Evolutionary conservation across 208 protist species (phyloP).

Genomic region (Angomonas deanei): DNA sequence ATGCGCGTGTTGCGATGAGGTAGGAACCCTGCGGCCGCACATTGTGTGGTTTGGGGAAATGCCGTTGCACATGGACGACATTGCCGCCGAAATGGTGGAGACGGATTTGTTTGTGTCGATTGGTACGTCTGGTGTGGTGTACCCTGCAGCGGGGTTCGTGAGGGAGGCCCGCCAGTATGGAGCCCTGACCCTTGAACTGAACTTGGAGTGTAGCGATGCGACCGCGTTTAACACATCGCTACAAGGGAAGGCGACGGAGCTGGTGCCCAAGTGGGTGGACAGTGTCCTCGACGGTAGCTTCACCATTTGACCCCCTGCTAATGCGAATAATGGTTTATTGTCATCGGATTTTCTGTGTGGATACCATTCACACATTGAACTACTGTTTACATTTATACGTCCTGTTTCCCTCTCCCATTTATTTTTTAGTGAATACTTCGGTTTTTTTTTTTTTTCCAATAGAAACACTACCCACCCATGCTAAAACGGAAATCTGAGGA

Average conservation of each 20-base stretch:
- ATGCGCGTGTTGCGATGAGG: constrained; percentile 37
- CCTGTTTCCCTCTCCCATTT: neutral
- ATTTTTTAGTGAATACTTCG: neutral
- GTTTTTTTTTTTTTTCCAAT: constrained; percentile 1
- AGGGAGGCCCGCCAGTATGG: constrained; percentile 23
- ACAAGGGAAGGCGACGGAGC: constrained; percentile 40
- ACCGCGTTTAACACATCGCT: constrained; percentile 37
- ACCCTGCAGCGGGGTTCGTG: constrained; percentile 64
- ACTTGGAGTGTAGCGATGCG: constrained; percentile 35
- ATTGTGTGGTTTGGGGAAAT: constrained; percentile 86
- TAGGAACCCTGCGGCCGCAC: constrained; percentile 60
- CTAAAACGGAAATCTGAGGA: neutral
- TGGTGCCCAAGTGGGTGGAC: constrained; percentile 57
- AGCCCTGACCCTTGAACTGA: constrained; percentile 50
- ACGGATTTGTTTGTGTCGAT: constrained; percentile 69
- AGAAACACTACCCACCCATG: neutral
- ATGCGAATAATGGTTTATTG: neutral
- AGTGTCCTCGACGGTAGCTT: constrained; percentile 22
- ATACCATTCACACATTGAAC: neutral
- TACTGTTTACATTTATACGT: neutral
- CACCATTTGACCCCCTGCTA: neutral
- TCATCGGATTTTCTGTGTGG: neutral
- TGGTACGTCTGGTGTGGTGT: constrained; percentile 71
- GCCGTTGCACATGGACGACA: constrained; percentile 60
- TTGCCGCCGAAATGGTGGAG: constrained; percentile 20